phyloP scores from a whole-genome alignment of 192 early-diverging fungal genomes.

The Paraglomus occultum region DNA sequence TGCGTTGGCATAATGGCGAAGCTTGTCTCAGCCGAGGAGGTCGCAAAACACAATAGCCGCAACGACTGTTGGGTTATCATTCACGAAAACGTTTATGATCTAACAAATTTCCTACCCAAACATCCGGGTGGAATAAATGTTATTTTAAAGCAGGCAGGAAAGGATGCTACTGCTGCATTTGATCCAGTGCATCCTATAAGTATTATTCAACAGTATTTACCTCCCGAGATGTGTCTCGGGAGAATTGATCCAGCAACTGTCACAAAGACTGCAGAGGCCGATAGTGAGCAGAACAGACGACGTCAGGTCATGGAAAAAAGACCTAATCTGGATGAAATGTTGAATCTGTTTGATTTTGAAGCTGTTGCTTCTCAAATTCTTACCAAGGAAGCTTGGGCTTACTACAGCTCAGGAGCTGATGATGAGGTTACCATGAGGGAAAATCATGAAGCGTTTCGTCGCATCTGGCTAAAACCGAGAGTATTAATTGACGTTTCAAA shows the following conservation, averaged over 20 bases:
- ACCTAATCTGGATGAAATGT: conserved; percentile 55
- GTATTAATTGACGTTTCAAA: conserved; percentile 71
- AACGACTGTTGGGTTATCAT: conserved; percentile 62
- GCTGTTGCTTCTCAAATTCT: conserved; percentile 55
- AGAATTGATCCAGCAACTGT: conserved; percentile 44
- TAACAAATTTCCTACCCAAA: conserved; percentile 57
- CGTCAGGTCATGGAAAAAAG: conserved; percentile 37
- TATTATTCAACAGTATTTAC: conserved; percentile 54
- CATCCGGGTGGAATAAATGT: conserved; percentile 58
- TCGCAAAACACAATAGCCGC: conserved; percentile 26
- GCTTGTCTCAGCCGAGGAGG: conserved; percentile 23
- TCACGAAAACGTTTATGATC: conserved; percentile 62
- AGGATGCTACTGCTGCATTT: conserved; percentile 67
- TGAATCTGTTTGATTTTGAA: conserved; percentile 76
- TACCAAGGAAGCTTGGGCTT: conserved; percentile 72
- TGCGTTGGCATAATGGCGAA: background rate
- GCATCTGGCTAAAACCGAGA: conserved; percentile 69
- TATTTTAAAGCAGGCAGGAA: conserved; percentile 67
- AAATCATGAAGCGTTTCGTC: conserved; percentile 75
- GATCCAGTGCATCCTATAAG: conserved; percentile 64
- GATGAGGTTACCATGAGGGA: conserved; percentile 82
- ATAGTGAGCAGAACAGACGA: conserved; percentile 40
- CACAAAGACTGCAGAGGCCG: conserved; percentile 16
- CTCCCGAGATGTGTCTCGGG: conserved; percentile 54
- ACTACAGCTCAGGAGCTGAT: conserved; percentile 78